phyloP scores from a whole-genome alignment of 1,284 basidiomycete species.

The Uromyces viciae-fabae region DNA sequence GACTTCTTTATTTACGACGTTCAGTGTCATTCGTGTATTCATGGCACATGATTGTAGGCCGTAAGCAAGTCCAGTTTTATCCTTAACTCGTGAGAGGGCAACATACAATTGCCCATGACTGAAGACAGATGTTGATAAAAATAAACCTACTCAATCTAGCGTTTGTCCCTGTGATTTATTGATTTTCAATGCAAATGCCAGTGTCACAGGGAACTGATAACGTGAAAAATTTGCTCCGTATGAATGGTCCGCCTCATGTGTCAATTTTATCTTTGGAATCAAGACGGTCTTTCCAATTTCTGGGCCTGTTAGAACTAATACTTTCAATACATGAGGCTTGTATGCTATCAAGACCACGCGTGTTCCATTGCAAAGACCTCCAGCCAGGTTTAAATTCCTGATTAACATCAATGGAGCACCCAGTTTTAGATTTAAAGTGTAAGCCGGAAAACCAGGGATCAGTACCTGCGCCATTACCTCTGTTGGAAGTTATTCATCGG shows the following conservation, averaged over 20 bases:
- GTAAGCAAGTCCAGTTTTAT: not conserved
- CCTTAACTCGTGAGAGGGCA: not conserved
- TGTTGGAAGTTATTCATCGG: no score
- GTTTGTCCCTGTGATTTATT: constrained; percentile 27
- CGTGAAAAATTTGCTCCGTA: not conserved
- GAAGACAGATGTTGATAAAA: not conserved
- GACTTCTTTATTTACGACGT: not conserved
- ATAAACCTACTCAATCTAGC: not conserved
- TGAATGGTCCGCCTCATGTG: not conserved
- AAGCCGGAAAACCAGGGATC: not conserved
- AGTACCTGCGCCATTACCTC: no score
- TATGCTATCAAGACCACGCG: constrained; percentile 48
- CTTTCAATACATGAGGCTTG: no score
- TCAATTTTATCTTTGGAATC: not conserved
- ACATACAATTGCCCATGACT: constrained; percentile 19
- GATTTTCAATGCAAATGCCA: constrained; percentile 10
- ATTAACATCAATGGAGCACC: constrained; percentile 56
- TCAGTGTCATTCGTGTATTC: not conserved
- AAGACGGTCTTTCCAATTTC: not conserved
- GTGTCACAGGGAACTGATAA: not conserved
- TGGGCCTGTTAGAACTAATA: no score
- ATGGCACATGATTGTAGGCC: not conserved
- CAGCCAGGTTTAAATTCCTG: constrained; percentile 53
- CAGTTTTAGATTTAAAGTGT: not conserved
- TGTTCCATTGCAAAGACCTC: constrained; percentile 57